Conservation (phyloP, 2,329 filamentous ascomycete species). For the Furcasterigmium sp. region DNA sequence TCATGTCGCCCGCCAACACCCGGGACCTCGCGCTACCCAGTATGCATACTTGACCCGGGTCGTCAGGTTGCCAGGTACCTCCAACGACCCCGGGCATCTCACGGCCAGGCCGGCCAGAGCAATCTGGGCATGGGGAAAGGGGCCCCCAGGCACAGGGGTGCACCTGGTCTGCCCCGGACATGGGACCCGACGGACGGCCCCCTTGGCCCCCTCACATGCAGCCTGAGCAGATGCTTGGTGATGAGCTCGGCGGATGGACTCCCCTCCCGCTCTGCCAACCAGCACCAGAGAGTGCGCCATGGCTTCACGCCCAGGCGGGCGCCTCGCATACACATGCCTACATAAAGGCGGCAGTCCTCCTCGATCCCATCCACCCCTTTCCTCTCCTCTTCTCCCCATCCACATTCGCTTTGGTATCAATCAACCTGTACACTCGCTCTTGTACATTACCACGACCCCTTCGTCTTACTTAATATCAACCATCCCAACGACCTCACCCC, state of each 20-base stretch:
- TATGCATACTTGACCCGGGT: too few relatives aligned
- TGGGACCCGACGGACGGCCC: too few relatives aligned
- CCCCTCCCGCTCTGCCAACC: too few relatives aligned
- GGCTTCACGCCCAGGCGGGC: neutral
- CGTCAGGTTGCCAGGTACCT: too few relatives aligned
- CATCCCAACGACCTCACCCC: slow-evolving; percentile 6
- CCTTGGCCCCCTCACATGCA: too few relatives aligned
- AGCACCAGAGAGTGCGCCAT: neutral
- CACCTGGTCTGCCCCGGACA: too few relatives aligned
- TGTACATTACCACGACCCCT: slow-evolving; percentile 6
- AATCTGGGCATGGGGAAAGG: too few relatives aligned
- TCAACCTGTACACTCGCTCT: slow-evolving; percentile 4
- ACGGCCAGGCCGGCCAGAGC: too few relatives aligned
- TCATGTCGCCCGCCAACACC: neutral
- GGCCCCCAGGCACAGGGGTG: too few relatives aligned
- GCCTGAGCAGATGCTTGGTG: too few relatives aligned
- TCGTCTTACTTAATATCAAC: slow-evolving; percentile 5
- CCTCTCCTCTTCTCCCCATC: neutral
- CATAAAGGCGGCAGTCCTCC: slow-evolving; percentile 8
- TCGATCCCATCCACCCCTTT: neutral
- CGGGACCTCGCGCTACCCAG: neutral
- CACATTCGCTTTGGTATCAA: slow-evolving; percentile 5
- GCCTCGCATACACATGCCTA: neutral
- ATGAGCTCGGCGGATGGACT: too few relatives aligned
- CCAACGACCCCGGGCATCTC: too few relatives aligned